Evolutionary conservation across 768 basidiomycete genomes (phyloP).

Genomic region (Tylopilus sp.): DNA sequence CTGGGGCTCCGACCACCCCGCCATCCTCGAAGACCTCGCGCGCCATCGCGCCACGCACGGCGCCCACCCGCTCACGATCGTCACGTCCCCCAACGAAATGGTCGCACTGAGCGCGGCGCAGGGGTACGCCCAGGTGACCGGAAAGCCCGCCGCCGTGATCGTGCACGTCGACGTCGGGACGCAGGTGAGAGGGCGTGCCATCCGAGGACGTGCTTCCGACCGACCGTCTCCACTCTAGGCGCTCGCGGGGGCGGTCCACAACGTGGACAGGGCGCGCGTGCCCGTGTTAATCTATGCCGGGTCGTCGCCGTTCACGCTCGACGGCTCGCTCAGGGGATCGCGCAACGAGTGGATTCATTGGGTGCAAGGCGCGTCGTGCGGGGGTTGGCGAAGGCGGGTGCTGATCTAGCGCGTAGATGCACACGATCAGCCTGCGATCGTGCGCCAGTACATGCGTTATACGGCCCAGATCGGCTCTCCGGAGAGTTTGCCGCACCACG

Average conservation of each 20-base stretch:
- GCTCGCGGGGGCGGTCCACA: conserved; percentile 69
- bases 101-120: conserved; percentile 72
- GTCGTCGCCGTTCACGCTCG: conserved; percentile 55
- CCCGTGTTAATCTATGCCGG: conserved; percentile 75
- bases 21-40: conserved; percentile 64
- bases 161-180: conserved; percentile 75
- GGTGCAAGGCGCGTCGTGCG: too few species aligned
- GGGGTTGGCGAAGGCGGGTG: too few species aligned
- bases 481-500: conserved; percentile 45
- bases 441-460: conserved; percentile 74
- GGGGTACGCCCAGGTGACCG: conserved; percentile 63
- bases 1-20: conserved; percentile 77
- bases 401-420: conserved; percentile 41
- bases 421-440: conserved; percentile 67
- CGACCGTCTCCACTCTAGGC: conserved; percentile 37
- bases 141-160: conserved; percentile 67
- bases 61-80: conserved; percentile 44
- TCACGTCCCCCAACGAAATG: conserved; percentile 76
- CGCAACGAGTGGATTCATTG: conserved; percentile 77
- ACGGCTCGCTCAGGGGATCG: conserved; percentile 56
- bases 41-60: conserved; percentile 43
- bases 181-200: conserved; percentile 46
- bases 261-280: conserved; percentile 56
- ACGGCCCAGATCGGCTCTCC: conserved; percentile 57
- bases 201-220: not conserved